Percentiles rank a stretch among this genome's conserved stretches.
Evolutionary conservation across 768 basidiomycete species (phyloP).

Genomic region (Galerina sulciceps): DNA sequence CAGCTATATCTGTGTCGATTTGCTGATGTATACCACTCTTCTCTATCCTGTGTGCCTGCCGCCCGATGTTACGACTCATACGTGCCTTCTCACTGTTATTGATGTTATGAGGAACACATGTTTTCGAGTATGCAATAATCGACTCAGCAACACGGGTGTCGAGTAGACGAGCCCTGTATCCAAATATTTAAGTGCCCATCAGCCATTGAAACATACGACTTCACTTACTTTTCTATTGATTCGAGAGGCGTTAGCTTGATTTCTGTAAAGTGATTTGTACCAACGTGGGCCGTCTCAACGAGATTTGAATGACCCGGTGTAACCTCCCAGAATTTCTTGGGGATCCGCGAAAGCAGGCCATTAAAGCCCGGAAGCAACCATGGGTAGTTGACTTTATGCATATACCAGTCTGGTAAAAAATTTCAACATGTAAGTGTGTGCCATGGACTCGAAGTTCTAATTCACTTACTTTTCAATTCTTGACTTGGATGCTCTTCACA

Average conservation of each 20-base stretch:
- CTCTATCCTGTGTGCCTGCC: no score
- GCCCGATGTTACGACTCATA: no score
- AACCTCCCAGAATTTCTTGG: conserved; percentile 8
- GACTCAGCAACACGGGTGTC: neutral
- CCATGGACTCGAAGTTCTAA: neutral
- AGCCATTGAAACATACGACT: neutral
- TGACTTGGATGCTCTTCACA: neutral
- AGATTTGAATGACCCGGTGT: conserved; percentile 23
- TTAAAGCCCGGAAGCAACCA: conserved; percentile 20
- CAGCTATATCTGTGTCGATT: no score
- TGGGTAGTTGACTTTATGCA: conserved; percentile 19
- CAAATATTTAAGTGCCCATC: no score
- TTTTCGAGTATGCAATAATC: no score
- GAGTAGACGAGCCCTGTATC: neutral
- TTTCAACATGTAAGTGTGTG: neutral
- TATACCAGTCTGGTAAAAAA: conserved; percentile 21
- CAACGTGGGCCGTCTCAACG: conserved; percentile 17
- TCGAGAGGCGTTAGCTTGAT: neutral
- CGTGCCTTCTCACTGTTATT: no score
- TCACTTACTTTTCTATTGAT: neutral
- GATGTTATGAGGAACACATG: no score
- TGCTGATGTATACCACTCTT: no score
- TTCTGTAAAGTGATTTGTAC: neutral
- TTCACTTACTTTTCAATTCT: neutral
- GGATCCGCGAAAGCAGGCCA: conserved; percentile 16